Conservation (phyloP, 2,329 filamentous ascomycete species). For the Diplodia intermedia region DNA sequence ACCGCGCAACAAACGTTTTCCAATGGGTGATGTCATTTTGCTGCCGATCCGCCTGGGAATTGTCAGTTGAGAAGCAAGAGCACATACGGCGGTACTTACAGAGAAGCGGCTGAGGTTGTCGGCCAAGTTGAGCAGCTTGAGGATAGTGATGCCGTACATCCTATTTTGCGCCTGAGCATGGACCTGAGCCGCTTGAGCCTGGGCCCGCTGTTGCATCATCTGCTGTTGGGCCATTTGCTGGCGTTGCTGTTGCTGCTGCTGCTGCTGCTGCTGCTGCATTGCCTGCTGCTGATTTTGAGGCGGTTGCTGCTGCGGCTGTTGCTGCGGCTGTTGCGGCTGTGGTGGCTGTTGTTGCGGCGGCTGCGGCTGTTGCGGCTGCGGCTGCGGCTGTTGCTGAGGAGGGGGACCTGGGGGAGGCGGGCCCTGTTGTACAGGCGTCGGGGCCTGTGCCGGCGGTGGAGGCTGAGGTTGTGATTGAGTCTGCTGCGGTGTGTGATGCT, state of each 20-base stretch:
- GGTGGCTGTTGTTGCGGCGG: slow-evolving; percentile 48
- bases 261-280: slow-evolving; percentile 38
- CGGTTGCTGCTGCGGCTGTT: slow-evolving; percentile 39
- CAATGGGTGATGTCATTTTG: slow-evolving; percentile 76
- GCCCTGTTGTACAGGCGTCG: slow-evolving; percentile 34
- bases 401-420: slow-evolving; percentile 31
- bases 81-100: slow-evolving; percentile 52
- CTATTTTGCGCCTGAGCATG: slow-evolving; percentile 38
- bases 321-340: slow-evolving; percentile 34
- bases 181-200: slow-evolving; percentile 38
- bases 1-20: slow-evolving; percentile 78
- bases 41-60: slow-evolving; percentile 44
- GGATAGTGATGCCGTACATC: slow-evolving; percentile 54
- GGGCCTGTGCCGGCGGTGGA: slow-evolving; percentile 39
- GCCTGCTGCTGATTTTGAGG: slow-evolving; percentile 37
- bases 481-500: slow-evolving; percentile 51
- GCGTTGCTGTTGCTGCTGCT: slow-evolving; percentile 39
- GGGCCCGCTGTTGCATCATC: slow-evolving; percentile 35
- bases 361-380: slow-evolving; percentile 44
- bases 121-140: slow-evolving; percentile 63
- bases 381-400: slow-evolving; percentile 30
- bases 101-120: slow-evolving; percentile 64
- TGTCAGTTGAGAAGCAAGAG: background rate
- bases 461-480: slow-evolving; percentile 42
- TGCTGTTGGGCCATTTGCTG: slow-evolving; percentile 36